These are phyloP conservation scores for Tinospora cordifolia DNA, from an alignment of 164 flowering plant genomes.

Conservation along the genomic window DNA sequence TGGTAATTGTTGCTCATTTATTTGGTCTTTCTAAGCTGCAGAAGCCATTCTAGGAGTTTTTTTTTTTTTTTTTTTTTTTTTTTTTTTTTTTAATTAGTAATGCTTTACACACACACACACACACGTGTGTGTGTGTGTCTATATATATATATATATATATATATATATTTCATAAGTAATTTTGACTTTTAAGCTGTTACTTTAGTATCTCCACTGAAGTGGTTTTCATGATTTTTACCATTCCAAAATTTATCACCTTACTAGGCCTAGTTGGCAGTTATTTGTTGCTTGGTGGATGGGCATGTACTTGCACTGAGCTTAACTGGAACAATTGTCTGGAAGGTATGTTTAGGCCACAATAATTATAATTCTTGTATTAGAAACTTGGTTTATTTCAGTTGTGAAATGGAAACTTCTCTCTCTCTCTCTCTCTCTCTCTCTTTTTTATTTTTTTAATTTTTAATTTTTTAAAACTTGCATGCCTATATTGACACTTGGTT, in stretches of 20 bases:
- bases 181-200: not conserved
- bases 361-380: not conserved
- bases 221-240: not conserved
- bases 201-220: not conserved
- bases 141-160: no score
- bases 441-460: not conserved
- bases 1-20: slow-evolving; percentile 30
- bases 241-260: not conserved
- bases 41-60: not conserved
- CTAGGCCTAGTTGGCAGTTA: slow-evolving; percentile 41
- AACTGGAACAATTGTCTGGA: slow-evolving; percentile 65
- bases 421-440: not conserved
- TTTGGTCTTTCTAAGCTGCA: not conserved
- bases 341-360: slow-evolving; percentile 32
- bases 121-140: no score
- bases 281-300: slow-evolving; percentile 91
- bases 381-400: not conserved
- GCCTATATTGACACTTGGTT: not conserved
- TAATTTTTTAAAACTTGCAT: not conserved
- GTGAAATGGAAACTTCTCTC: not conserved
- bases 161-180: no score
- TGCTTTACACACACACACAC: no score
- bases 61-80: no score
- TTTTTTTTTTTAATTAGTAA: no score
- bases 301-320: slow-evolving; percentile 45